Percentiles rank a stretch among this genome's conserved stretches.
Conservation (phyloP, 2,329 filamentous ascomycete species). For the Sporothrix brasiliensis region DNA sequence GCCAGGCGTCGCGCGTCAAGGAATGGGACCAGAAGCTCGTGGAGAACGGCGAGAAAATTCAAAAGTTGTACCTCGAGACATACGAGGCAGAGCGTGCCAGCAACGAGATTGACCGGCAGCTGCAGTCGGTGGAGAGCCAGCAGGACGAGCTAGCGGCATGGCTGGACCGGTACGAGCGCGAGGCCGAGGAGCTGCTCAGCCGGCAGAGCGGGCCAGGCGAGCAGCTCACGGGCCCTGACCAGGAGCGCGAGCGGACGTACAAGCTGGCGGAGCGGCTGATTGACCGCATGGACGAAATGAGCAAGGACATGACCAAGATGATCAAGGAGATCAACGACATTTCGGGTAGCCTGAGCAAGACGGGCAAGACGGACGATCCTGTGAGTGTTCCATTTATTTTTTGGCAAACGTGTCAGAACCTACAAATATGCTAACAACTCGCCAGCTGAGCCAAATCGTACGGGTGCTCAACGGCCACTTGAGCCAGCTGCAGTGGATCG, state of each 20-base stretch:
- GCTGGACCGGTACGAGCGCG: constrained; percentile 87
- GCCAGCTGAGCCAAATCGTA: constrained; percentile 88
- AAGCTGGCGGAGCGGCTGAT: constrained; percentile 93
- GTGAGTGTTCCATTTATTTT: constrained; percentile 55
- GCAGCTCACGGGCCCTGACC: constrained; percentile 81
- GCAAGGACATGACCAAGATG: constrained; percentile 90
- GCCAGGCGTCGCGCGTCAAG: constrained; percentile 83
- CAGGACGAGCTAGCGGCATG: constrained; percentile 87
- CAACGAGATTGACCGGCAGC: constrained; percentile 88
- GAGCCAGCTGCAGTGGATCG: constrained; percentile 89
- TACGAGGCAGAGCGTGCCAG: constrained; percentile 93
- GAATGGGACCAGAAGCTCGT: constrained; percentile 91
- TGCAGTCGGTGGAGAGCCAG: constrained; percentile 85
- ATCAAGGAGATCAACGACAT: constrained; percentile 97
- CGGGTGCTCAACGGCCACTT: constrained; percentile 93
- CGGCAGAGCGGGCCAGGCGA: constrained; percentile 71
- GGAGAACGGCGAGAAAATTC: constrained; percentile 92
- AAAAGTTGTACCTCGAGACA: constrained; percentile 87
- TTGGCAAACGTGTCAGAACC: not conserved
- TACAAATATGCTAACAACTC: constrained; percentile 22
- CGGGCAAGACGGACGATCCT: constrained; percentile 82
- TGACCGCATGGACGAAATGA: constrained; percentile 89
- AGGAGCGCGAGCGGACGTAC: constrained; percentile 94
- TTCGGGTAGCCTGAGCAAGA: constrained; percentile 85
- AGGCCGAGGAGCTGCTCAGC: constrained; percentile 85